Evolutionary conservation across 371 early-diverging fungal species (phyloP), one percentile per base, ranked within the genome.

Genomic region (Apophysomyces sp.): DNA sequence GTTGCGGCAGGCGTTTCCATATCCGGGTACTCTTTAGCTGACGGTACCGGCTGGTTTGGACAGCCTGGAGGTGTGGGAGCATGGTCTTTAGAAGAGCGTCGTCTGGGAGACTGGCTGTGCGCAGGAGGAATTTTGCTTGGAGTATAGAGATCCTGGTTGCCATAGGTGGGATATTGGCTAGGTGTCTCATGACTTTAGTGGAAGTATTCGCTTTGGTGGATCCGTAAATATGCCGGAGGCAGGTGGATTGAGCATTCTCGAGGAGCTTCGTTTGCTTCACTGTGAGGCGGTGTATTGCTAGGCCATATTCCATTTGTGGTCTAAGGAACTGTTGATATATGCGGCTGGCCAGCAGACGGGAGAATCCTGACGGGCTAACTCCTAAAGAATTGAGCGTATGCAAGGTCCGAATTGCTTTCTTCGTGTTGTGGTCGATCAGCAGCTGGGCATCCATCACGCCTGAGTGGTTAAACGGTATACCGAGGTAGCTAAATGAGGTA

Each of bases 161-260:
- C 41, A 67, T 62, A 0, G 28, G 13, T 1, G 60, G 65, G 9
- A 60, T 6, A n/a, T 62, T 58, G 4, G 34, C 37, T 9, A 68
- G 34, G 21, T 64, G 61, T 4, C 16, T 13, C 40, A 69, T 62
- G n/a, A 69, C 58, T 31, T 24, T 40, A 7, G 62, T 64, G 13
- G 61, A 57, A n/a, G 13, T 40, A 1, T 54, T 29, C 8, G 40
- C 26, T 7, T 28, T 31, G 26, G 26, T 56, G n/a, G 28, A 41
- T 2, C 64, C 57, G n/a, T 31, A 57, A 1, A 68, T 60, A 30
- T 37, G 59, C 15, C 52, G 41, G 2, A 66, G 21, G 39, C 66
- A 66, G 16, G 2, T 41, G 36, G 39, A 16, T 26, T 60, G 69
- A 1, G 55, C 34, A 3, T 28, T 0, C 28, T 63, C 52, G 0